Base-by-base conservation (phyloP, 768 basidiomycete species). In the Termitomyces bulborhizus region DNA sequence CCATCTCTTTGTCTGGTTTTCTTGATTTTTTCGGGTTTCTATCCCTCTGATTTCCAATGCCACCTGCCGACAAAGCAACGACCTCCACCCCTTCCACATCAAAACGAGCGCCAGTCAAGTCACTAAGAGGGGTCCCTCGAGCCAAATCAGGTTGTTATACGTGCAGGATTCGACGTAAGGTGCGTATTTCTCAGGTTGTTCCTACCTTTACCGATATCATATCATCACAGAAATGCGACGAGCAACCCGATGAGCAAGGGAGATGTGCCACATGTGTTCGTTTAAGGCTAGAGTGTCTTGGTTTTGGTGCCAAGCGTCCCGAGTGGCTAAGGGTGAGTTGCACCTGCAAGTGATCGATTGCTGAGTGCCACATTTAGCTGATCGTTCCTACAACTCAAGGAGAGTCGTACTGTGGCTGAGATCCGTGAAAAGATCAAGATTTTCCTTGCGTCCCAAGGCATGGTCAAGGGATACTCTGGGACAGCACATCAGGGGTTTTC, bases 141-240 rank as follows among this genome's bases (percentile, higher is more conserved):
- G 90, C 89, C 50, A 92, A 92, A 79, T 87, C 87, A 53, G 90
- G 90, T 60, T 93, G 90, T 68, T 91, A 90, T 73, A 92, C 90
- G 55, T 92, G 90, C 74, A 81, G 90, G 62, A 89, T 92, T 41
- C 81, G 90, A 60, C 79, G 90, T 64, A 91, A 92, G 87, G 90
- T 89, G 13, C 42, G 18, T 18, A 27, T 32, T 26, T 21, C n/a
- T 15, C 39, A 15, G 8, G 32, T 39, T 15, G n/a, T 18, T 26
- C 52, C 27, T 49, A 42, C 43, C 18, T 29, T 54, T n/a, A 37
- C 48, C 59, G 48, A 37, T 59, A 52, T 32, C 58, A 65, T 39
- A 60, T 53, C 45, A 27, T 48, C 54, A 46, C 70, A 92, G 90
- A 92, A 92, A 81, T 93, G 90, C 70, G 90, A 93, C 66, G 90